Conservation (phyloP, 1,139 yeast genomes). For the Taphrina confusa region DNA sequence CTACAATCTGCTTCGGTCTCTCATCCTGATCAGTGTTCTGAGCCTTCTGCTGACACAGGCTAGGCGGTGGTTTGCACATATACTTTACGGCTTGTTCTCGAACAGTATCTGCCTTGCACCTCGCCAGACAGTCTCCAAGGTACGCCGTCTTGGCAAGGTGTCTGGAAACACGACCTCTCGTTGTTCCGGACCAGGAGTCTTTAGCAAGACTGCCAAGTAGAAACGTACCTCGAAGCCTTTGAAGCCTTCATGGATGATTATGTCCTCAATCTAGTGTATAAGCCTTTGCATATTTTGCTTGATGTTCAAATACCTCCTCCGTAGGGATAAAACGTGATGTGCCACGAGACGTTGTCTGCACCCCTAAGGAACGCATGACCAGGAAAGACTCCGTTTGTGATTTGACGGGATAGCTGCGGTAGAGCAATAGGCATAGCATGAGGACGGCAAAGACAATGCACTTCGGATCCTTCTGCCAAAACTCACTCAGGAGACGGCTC, state of each 20-base stretch:
- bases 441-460: not conserved
- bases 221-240: constrained; percentile 58
- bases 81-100: not conserved
- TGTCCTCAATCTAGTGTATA: constrained; percentile 50
- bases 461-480: constrained; percentile 14
- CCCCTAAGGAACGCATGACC: constrained; percentile 30
- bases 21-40: no score
- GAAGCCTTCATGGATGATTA: constrained; percentile 63
- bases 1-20: no score
- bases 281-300: not conserved
- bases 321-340: constrained; percentile 23
- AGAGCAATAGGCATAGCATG: not conserved
- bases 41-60: no score
- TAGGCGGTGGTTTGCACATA: no score
- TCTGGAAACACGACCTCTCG: constrained; percentile 55
- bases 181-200: constrained; percentile 43
- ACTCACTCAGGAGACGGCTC: not conserved
- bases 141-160: constrained; percentile 50
- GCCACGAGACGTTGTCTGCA: constrained; percentile 33
- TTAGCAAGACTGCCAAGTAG: constrained; percentile 56
- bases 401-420: constrained; percentile 12
- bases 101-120: constrained; percentile 37
- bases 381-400: constrained; percentile 23
- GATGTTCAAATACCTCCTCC: constrained; percentile 2
- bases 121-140: constrained; percentile 43